A percentile compares a stretch with the other conserved stretches of the same genome.
phyloP scores from a whole-genome alignment of 352 stramenopile genomes.

The Phytophthora boehmeriae region DNA sequence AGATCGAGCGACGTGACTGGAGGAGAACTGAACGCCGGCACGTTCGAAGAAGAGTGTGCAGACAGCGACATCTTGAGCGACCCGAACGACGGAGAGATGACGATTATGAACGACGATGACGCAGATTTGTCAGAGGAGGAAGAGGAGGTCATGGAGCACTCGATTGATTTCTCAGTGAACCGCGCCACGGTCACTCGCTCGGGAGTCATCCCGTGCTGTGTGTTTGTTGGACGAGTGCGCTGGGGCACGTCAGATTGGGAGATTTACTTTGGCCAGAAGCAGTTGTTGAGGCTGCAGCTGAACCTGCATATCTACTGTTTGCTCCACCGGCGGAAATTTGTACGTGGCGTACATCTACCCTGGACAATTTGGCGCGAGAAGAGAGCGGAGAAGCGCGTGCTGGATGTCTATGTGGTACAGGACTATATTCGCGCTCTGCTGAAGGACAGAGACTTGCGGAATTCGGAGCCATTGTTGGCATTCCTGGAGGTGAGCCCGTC shows the following conservation, averaged over 20 bases:
- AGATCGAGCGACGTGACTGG: slow-evolving; percentile 23
- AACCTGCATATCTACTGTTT: slow-evolving; percentile 62
- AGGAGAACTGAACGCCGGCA: slow-evolving; percentile 17
- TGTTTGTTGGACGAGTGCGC: slow-evolving; percentile 81
- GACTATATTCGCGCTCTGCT: slow-evolving; percentile 75
- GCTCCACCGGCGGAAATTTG: slow-evolving; percentile 47
- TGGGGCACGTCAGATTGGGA: slow-evolving; percentile 85
- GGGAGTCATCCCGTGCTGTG: slow-evolving; percentile 78
- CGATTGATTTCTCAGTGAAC: slow-evolving; percentile 79
- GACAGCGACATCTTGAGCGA: slow-evolving; percentile 54
- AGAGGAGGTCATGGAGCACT: slow-evolving; percentile 73
- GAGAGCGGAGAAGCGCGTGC: slow-evolving; percentile 68
- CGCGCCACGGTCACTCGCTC: slow-evolving; percentile 70
- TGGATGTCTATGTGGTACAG: slow-evolving; percentile 75
- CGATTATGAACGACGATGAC: slow-evolving; percentile 74
- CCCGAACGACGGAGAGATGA: slow-evolving; percentile 63
- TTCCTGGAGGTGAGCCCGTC: slow-evolving; percentile 86
- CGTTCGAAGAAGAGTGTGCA: slow-evolving; percentile 46
- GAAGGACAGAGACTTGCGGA: slow-evolving; percentile 64
- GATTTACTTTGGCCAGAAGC: slow-evolving; percentile 88
- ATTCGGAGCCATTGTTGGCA: slow-evolving; percentile 77
- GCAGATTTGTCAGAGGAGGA: slow-evolving; percentile 49
- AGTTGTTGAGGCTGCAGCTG: slow-evolving; percentile 76
- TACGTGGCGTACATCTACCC: slow-evolving; percentile 57
- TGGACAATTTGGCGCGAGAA: slow-evolving; percentile 88